Percentiles rank a stretch among this genome's conserved stretches.
Evolutionary conservation across 140 eudicot genomes (phyloP).

Genomic region (Flaveria floridana): DNA sequence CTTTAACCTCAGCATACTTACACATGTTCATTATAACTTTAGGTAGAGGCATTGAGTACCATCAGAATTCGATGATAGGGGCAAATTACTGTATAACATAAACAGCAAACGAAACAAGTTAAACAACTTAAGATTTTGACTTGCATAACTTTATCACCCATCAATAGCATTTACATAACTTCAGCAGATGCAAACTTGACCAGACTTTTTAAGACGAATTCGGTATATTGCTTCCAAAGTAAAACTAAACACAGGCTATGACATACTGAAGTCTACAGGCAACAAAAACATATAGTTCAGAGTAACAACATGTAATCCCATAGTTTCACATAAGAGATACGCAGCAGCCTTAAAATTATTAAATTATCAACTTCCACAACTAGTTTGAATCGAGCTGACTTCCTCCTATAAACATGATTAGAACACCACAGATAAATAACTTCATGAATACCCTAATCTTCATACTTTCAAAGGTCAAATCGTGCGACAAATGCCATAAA

Average conservation of each 20-base stretch:
- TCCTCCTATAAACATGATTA: background rate
- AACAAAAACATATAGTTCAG: background rate
- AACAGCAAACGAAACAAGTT: background rate
- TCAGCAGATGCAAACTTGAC: background rate
- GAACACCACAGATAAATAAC: background rate
- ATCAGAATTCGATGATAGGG: background rate
- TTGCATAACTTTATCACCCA: background rate
- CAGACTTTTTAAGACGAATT: background rate
- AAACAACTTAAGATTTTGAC: background rate
- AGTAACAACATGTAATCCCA: background rate
- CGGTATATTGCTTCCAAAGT: background rate
- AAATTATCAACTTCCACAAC: conserved; percentile 16
- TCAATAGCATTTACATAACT: background rate
- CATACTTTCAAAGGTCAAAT: background rate
- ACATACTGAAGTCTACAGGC: background rate
- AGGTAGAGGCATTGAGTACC: background rate
- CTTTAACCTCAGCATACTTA: conserved; percentile 2
- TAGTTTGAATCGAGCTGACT: conserved; percentile 18
- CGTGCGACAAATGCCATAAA: conserved; percentile 3
- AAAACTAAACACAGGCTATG: background rate
- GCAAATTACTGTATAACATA: background rate
- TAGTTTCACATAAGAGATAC: background rate
- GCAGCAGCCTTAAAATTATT: background rate
- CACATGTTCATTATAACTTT: background rate
- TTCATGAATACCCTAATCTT: background rate